phyloP scores from a whole-genome alignment of 116 monocot species.

The Posidonia oceanica region DNA sequence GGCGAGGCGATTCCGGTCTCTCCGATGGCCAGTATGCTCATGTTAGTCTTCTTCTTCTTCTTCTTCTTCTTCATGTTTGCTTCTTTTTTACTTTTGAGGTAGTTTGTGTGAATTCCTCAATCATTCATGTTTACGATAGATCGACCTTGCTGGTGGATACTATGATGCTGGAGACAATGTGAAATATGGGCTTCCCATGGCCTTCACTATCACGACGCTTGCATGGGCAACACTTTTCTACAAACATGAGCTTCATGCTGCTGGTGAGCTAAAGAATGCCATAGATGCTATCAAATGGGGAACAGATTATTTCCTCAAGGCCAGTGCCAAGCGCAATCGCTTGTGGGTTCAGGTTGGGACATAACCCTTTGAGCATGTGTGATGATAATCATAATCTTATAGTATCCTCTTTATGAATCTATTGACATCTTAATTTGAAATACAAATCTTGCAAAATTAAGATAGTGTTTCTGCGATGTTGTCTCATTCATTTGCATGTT shows the following conservation, averaged over 20 bases:
- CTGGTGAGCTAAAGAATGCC: constrained; percentile 48
- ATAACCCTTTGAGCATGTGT: not conserved
- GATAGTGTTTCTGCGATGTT: too few species aligned
- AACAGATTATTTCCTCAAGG: constrained; percentile 85
- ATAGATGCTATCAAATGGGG: constrained; percentile 78
- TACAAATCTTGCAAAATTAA: too few species aligned
- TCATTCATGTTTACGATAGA: constrained; percentile 15
- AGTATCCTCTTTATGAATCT: too few species aligned
- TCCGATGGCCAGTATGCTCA: constrained; percentile 53
- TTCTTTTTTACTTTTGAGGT: not conserved
- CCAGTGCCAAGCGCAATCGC: constrained; percentile 30
- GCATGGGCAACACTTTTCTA: constrained; percentile 66
- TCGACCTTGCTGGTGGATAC: constrained; percentile 82
- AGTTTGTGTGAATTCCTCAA: not conserved
- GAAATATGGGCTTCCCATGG: constrained; percentile 90
- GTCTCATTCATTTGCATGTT: too few species aligned
- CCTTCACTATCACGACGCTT: constrained; percentile 82
- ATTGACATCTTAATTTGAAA: too few species aligned
- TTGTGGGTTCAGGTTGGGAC: constrained; percentile 63
- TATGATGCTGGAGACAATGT: constrained; percentile 98
- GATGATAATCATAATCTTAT: too few species aligned
- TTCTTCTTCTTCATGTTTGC: not conserved
- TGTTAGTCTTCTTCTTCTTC: constrained; percentile 10
- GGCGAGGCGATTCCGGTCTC: constrained; percentile 77
- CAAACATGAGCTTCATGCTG: constrained; percentile 27